Conservation (phyloP, 495 filamentous ascomycete genomes). For the Aspergillus sparsus region DNA sequence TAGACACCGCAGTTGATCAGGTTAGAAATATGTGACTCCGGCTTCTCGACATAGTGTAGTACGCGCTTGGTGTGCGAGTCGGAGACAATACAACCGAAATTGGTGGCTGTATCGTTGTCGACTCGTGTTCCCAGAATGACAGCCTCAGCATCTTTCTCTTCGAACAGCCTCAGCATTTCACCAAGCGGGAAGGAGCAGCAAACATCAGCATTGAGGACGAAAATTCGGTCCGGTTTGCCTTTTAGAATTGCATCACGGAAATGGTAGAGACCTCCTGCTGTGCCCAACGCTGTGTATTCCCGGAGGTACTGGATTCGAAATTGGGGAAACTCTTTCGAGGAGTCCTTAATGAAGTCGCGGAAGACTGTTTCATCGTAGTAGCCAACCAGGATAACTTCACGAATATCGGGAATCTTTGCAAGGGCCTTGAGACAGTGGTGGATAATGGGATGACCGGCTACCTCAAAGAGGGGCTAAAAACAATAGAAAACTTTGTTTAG, state of each 20-base stretch:
- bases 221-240: conserved; percentile 89
- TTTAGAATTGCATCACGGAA: conserved; percentile 99
- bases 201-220: conserved; percentile 97
- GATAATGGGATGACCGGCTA: conserved; percentile 97
- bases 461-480: conserved; percentile 90
- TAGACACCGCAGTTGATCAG: conserved; percentile 99
- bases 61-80: conserved; percentile 94
- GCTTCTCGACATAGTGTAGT: conserved; percentile 99
- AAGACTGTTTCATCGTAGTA: conserved; percentile 98
- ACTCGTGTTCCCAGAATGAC: conserved; percentile 95
- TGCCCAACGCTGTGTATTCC: conserved; percentile 96
- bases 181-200: conserved; percentile 98
- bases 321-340: conserved; percentile 79
- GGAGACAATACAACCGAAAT: conserved; percentile 97
- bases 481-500: conserved; percentile 10
- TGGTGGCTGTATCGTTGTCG: conserved; percentile 85
- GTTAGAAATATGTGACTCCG: conserved; percentile 96
- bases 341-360: conserved; percentile 95
- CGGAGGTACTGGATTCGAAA: conserved; percentile 93
- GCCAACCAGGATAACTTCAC: conserved; percentile 95
- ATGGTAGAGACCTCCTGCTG: conserved; percentile 96
- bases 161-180: conserved; percentile 91
- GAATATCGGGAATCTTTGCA: conserved; percentile 86
- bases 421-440: conserved; percentile 95
- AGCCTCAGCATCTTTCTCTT: conserved; percentile 94